Evolutionary conservation across 768 basidiomycete species (phyloP), one percentile per base, ranked within the genome.

Genomic region (Boletus eberwhitei): DNA sequence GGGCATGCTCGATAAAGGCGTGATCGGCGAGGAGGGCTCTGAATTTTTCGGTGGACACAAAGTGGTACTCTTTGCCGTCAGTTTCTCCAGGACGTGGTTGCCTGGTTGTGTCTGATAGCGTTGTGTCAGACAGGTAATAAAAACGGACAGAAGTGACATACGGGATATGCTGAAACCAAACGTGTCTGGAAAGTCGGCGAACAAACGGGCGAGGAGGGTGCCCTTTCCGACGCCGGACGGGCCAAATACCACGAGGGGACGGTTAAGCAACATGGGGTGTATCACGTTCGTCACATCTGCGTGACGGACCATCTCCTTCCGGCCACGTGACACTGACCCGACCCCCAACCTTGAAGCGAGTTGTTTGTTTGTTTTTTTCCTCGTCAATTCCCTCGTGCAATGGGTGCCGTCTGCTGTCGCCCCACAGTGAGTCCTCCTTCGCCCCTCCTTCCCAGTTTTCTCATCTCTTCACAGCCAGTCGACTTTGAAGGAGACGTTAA

Each of bases 121-220:
- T 8, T 24, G 37, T 9, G 34, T 54, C 22, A 53, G 50, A 4
- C 6, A 2, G 8, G 8, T 3, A 8, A 29, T 6, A 11, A 41
- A 26, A 14, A 14, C 31, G 5, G 22, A 21, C 11, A 51, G 41
- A 57, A 32, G 37, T 51, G 41, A 52, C 84, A 48, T 71, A 95
- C 93, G 96, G 38, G 94, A 97, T 51, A 98, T 87, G 67, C 87
- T 88, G 77, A 98, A 98, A 9, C 90, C 90, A 69, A 98, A 98
- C 55, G 79, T 84, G 71, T 87, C 85, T 4, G 93, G 93, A 67
- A 80, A 83, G 32, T 92, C 88, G 29, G 72, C 73, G 69, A 98
- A 90, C 50, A 98, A 85, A 48, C 85, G 85, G 48, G 78, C 77
- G 47, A 98, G 81, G 32, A 98, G 83, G 0, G 96, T 96, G 65